A percentile compares a stretch with the other conserved stretches of the same genome.
Conservation (phyloP, 805 yeast species). For the Kuraishia piskuri region DNA sequence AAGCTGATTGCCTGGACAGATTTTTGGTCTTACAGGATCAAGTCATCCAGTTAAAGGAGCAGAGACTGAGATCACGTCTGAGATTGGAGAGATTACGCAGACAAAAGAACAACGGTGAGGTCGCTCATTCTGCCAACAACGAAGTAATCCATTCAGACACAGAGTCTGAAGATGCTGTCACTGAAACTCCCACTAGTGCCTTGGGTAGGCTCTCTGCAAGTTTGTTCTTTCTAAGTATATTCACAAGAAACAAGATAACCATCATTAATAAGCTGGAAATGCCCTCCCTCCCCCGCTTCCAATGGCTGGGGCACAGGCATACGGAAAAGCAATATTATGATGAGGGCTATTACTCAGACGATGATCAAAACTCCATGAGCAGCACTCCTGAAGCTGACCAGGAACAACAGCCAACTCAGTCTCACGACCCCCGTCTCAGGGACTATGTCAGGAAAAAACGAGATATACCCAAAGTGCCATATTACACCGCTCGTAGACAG, state of each 20-base stretch:
- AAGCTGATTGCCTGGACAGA: constrained; percentile 50
- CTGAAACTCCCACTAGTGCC: neutral
- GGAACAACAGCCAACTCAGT: neutral
- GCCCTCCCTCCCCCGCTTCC: constrained; percentile 32
- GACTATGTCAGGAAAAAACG: constrained; percentile 36
- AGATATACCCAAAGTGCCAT: constrained; percentile 34
- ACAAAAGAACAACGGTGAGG: neutral
- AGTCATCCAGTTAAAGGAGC: constrained; percentile 52
- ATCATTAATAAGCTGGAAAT: constrained; percentile 25
- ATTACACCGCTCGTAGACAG: constrained; percentile 56
- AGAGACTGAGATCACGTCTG: constrained; percentile 22
- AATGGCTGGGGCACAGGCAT: constrained; percentile 21
- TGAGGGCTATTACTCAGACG: constrained; percentile 14
- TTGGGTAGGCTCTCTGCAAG: neutral
- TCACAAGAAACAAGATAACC: constrained; percentile 2
- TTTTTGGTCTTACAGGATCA: constrained; percentile 61
- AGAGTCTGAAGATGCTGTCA: neutral
- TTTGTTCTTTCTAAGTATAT: neutral
- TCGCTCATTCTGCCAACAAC: neutral
- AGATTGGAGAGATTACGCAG: constrained; percentile 7
- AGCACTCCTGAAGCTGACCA: neutral
- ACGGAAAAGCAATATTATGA: constrained; percentile 27
- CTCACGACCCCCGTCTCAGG: constrained; percentile 25
- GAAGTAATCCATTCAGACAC: neutral
- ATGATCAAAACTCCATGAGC: neutral